Base-by-base conservation (phyloP, 2,329 filamentous ascomycete species). In the Nothomitra cinnamomea region DNA sequence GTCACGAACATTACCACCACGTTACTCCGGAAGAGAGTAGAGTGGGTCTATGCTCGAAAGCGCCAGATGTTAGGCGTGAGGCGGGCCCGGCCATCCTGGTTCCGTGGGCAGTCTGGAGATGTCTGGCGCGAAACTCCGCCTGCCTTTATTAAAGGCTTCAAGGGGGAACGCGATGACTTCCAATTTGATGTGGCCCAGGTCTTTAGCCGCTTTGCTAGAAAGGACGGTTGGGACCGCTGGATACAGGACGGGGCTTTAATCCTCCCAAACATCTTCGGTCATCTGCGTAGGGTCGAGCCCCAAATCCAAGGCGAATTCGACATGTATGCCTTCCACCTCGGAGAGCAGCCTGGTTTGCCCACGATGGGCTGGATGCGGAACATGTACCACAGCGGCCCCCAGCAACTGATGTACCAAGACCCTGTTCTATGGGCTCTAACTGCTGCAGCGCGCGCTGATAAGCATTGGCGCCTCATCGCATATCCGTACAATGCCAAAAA, bases 221-320 rank as follows among this genome's bases (percentile, higher is more conserved):
- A 45, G 41, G 17, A 45, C n/a, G 24, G 41, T 45, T 45, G 41
- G n/a, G 41, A 21, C 17, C 17, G 41, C 15, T 45, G 41, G 41
- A 3, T 22, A 7, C 41, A 45, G n/a, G 41, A 45, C 41, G 41
- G 41, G 41, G 24, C 41, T 19, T 22, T 45, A 13, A 45, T 45
- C 24, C 10, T 45, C n/a, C 41, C 41, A 45, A 22, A n/a, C 41
- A 22, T 45, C 17, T 45, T 45, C 41, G 17, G 4, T 45, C 41
- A 45, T 45, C 41, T 45, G n/a, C 10, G 41, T 7, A 22, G 17
- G 17, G 41, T 45, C 41, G 41, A 45, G n/a, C 24, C 41, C 41
- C 19, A 45, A 45, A 45, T 45, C 41, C 41, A 45, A 22, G 24
- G 41, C 41, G 41, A 45, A 45, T 45, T 45, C 41, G 41, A 45